Evolutionary conservation across 176 grass and related monocot species (phyloP), one percentile per base, ranked within the genome.

Genomic region (Rhynchospora pubera): DNA sequence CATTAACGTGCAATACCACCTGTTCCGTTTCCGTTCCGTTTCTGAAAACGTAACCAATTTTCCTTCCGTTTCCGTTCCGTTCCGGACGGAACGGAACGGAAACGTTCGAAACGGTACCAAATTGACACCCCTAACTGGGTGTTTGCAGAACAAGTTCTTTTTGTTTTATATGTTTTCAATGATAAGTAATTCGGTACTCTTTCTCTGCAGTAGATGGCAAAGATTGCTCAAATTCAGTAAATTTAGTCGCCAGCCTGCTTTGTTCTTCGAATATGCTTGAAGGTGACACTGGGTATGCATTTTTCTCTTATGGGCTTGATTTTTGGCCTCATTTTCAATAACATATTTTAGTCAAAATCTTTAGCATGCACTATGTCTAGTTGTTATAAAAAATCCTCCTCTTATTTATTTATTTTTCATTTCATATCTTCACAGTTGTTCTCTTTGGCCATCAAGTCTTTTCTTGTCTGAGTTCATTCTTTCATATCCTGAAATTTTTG

Each of bases 211-310:
- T 79, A 56, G n/a, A 77, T 50, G 63, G 84, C 39, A n/a, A 60
- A 24, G 39, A 30, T 82, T 81, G 61, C 57, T 59, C 75, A 24
- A 83, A 74, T 61, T 79, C 32, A 19, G 51, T 91, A 81, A 85
- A 85, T 43, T 56, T 94, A 44, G 82, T 84, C 60, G 87, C 90
- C 82, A 82, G 62, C 23, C 79, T 98, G 47, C 84, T 64, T 85
- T 98, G 92, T 84, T 98, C 96, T 85, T 86, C 79, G 69, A 98
- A 94, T 75, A 90, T 98, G 89, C 95, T 94, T 70, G 92, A 98
- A 93, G 95, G 95, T 81, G 95, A 98, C 90, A 98, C 92, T 47
- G 95, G 95, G 95, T 98, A 98, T 13, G 85, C 26, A 59, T 72
- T 82, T 77, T 84, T 24, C 46, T 72, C 28, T 34, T 51, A 21